Percentiles rank a stretch among this genome's conserved stretches.
Evolutionary conservation across 2,329 filamentous ascomycete genomes (phyloP).

Genomic region (Dothistroma pini): DNA sequence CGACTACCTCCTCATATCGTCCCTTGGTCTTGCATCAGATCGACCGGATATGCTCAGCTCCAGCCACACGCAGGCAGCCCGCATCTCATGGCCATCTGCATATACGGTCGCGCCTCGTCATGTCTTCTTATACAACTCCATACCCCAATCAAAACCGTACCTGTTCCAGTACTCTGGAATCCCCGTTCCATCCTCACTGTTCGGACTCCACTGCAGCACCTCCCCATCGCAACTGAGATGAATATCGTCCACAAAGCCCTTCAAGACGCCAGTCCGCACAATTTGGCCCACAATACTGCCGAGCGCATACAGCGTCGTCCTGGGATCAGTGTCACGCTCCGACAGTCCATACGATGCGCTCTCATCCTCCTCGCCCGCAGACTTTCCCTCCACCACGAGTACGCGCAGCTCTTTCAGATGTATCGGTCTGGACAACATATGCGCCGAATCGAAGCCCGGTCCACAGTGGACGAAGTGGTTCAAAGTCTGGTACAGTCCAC

Average conservation of each 20-base stretch:
- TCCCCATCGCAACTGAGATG: conserved; percentile 12
- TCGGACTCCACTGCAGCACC: conserved; percentile 9
- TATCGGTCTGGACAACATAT: conserved; percentile 8
- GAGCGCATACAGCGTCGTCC: conserved; percentile 15
- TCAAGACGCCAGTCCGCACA: conserved; percentile 15
- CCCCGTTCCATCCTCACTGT: conserved; percentile 11
- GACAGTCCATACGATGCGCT: conserved; percentile 9
- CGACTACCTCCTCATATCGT: not conserved
- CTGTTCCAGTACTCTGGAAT: conserved; percentile 20
- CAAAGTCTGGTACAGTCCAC: conserved; percentile 21
- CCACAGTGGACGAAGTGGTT: conserved; percentile 24
- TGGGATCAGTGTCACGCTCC: conserved; percentile 18
- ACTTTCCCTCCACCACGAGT: conserved; percentile 10
- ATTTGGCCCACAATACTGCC: conserved; percentile 18
- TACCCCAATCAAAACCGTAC: conserved; percentile 25
- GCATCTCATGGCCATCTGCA: not conserved
- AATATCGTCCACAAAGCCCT: conserved; percentile 19
- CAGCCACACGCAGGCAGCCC: not conserved
- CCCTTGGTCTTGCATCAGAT: not conserved
- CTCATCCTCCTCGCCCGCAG: conserved; percentile 2
- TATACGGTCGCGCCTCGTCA: not conserved
- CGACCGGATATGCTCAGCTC: not conserved
- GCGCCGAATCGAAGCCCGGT: conserved; percentile 13
- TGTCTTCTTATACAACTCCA: conserved; percentile 8
- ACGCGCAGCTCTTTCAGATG: conserved; percentile 20